Conservation (phyloP, 2,329 filamentous ascomycete genomes). For the Hymenoscyphus scutula region DNA sequence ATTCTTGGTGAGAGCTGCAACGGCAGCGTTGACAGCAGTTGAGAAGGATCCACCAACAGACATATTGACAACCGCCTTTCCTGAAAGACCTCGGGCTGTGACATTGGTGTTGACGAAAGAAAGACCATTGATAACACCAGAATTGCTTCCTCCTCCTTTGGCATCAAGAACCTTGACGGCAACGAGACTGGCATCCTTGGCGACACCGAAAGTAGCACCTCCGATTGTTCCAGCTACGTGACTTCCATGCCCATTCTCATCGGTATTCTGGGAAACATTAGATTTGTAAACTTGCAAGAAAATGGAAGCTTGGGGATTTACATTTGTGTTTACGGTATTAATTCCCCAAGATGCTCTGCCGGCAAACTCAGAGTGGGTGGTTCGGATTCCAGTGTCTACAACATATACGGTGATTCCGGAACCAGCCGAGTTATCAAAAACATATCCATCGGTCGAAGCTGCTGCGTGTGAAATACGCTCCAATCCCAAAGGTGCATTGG, state of each 20-base stretch:
- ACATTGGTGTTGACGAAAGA: conserved; percentile 21
- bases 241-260: conserved; percentile 43
- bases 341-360: conserved; percentile 37
- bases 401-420: conserved; percentile 38
- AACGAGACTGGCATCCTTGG: conserved; percentile 38
- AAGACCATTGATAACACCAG: conserved; percentile 56
- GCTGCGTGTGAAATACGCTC: conserved; percentile 34
- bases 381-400: conserved; percentile 39
- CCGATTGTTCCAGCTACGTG: conserved; percentile 43
- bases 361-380: conserved; percentile 38
- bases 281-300: background rate
- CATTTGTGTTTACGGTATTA: conserved; percentile 32
- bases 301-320: conserved; percentile 1
- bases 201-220: conserved; percentile 40
- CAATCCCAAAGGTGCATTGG: conserved; percentile 45
- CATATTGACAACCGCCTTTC: conserved; percentile 37
- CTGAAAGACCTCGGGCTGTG: conserved; percentile 32
- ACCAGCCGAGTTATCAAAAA: conserved; percentile 36
- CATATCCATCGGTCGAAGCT: conserved; percentile 28
- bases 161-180: conserved; percentile 41
- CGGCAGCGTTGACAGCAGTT: conserved; percentile 30
- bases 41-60: conserved; percentile 38
- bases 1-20: conserved; percentile 26
- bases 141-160: conserved; percentile 46
- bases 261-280: conserved; percentile 31